Evolutionary conservation across 140 eudicot genomes (phyloP).

Genomic region (Flaveria floridana): DNA sequence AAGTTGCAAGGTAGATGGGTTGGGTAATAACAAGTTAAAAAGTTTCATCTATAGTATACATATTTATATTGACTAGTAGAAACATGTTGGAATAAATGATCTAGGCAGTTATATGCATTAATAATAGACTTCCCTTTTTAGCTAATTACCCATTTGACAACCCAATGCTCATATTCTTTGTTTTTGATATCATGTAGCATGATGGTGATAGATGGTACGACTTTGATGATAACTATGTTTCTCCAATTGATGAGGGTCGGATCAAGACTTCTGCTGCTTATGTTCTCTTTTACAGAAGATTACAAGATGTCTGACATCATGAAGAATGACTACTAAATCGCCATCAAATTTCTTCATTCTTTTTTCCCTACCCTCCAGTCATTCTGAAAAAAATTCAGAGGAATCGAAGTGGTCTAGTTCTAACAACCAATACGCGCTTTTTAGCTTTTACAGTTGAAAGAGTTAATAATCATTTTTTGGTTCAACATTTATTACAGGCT

Average conservation of each 20-base stretch:
- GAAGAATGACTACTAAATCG: conserved; percentile 19
- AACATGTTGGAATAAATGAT: background rate
- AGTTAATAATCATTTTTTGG: conserved; percentile 25
- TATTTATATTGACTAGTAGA: background rate
- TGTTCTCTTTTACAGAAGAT: conserved; percentile 80
- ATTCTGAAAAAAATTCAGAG: background rate
- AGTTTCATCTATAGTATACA: background rate
- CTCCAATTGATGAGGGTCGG: conserved; percentile 61
- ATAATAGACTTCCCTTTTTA: background rate
- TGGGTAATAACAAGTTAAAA: background rate
- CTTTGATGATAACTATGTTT: conserved; percentile 75
- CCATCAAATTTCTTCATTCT: conserved; percentile 17
- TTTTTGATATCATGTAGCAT: conserved; percentile 54
- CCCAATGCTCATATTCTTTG: background rate
- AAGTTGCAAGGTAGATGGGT: background rate
- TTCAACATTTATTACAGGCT: conserved; percentile 27
- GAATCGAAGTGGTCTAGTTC: conserved; percentile 29
- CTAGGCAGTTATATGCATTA: background rate
- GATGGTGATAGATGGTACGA: conserved; percentile 76
- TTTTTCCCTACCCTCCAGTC: conserved; percentile 19
- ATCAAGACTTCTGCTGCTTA: conserved; percentile 87
- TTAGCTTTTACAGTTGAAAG: conserved; percentile 23
- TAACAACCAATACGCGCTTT: conserved; percentile 30
- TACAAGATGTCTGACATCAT: conserved; percentile 38
- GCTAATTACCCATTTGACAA: background rate